Conservation (phyloP, 805 yeast species). For the Starmerella vaccinii region DNA sequence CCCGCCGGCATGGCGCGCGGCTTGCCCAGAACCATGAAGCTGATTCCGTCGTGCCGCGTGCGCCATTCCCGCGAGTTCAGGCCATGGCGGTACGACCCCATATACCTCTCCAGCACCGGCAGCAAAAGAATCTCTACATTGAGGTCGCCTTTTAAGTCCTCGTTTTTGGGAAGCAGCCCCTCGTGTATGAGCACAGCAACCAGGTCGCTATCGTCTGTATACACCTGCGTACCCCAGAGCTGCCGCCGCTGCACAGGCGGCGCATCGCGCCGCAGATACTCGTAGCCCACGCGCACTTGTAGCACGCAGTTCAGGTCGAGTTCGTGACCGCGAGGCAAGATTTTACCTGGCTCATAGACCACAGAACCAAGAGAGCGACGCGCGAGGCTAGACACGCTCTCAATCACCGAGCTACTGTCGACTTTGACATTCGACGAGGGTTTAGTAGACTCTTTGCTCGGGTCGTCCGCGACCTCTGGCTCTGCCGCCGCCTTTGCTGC, state of each 20-base stretch:
- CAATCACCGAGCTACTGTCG: conserved; percentile 35
- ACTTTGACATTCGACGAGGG: neutral
- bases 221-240: conserved; percentile 88
- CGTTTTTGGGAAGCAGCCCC: conserved; percentile 43
- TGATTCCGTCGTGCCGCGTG: conserved; percentile 65
- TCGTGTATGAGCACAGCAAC: conserved; percentile 63
- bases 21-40: conserved; percentile 43
- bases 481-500: neutral
- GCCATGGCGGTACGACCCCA: conserved; percentile 57
- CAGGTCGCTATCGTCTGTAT: conserved; percentile 88
- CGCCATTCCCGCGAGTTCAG: conserved; percentile 69
- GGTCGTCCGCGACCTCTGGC: neutral
- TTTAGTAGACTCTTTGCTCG: neutral
- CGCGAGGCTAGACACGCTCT: conserved; percentile 36
- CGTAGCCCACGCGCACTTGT: conserved; percentile 47
- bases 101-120: conserved; percentile 57
- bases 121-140: conserved; percentile 51
- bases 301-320: conserved; percentile 34
- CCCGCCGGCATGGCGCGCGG: conserved; percentile 18
- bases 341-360: conserved; percentile 35
- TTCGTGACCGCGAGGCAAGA: conserved; percentile 27
- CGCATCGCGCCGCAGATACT: conserved; percentile 29
- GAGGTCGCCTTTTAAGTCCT: conserved; percentile 36
- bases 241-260: conserved; percentile 37
- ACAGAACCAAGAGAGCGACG: conserved; percentile 44